A percentile compares a stretch with the other conserved stretches of the same genome.
Evolutionary conservation across 2,329 filamentous ascomycete genomes (phyloP).

Genomic region (Aureobasidium sp.): DNA sequence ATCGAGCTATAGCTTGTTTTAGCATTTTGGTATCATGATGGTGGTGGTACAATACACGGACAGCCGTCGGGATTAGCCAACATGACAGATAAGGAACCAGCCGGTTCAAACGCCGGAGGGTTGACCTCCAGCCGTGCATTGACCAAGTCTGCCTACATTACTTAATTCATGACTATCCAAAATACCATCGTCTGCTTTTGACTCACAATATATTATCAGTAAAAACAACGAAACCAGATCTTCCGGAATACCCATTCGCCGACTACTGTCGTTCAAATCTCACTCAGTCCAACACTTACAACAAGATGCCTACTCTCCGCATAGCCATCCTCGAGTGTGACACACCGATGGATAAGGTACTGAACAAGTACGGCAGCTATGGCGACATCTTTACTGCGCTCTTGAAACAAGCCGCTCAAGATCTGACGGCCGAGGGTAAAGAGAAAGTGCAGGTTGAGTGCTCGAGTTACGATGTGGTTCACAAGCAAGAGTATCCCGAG

Average conservation of each 20-base stretch:
- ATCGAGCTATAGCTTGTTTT: too few relatives aligned
- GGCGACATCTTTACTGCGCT: constrained; percentile 52
- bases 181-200: not conserved
- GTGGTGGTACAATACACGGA: too few relatives aligned
- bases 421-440: constrained; percentile 16
- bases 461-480: constrained; percentile 63
- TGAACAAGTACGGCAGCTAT: constrained; percentile 63
- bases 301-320: constrained; percentile 43
- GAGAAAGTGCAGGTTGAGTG: constrained; percentile 46
- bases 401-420: constrained; percentile 42
- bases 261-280: not conserved
- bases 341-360: constrained; percentile 59
- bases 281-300: not conserved
- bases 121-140: not conserved
- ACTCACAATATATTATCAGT: not conserved
- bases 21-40: too few relatives aligned
- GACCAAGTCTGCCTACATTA: not conserved
- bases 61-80: not conserved
- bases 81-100: not conserved
- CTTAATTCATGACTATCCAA: not conserved
- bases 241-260: too few relatives aligned
- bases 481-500: constrained; percentile 60
- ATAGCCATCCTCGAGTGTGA: constrained; percentile 88
- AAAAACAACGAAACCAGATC: not conserved
- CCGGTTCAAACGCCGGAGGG: not conserved